Evolutionary conservation across 208 protist species (phyloP).

Genomic region (Willaertia magna): DNA sequence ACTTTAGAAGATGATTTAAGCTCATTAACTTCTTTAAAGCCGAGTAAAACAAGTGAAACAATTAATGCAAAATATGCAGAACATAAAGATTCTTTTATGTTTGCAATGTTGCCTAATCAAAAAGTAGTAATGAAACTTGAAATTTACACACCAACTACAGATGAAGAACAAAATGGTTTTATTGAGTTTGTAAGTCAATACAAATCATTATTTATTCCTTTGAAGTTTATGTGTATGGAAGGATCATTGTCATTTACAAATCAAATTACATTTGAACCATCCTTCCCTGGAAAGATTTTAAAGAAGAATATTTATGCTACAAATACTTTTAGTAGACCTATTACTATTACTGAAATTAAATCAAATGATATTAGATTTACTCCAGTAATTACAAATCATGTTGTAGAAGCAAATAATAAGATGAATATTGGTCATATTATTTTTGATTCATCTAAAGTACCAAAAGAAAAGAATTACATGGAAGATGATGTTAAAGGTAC

Average conservation of each 20-base stretch:
- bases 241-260: neutral
- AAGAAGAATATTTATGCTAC: slow-evolving; percentile 4
- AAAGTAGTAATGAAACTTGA: neutral
- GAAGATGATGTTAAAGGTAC: neutral
- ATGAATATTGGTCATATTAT: neutral
- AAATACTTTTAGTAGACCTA: neutral
- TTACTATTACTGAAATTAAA: neutral
- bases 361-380: neutral
- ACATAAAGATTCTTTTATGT: neutral
- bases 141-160: neutral
- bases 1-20: neutral
- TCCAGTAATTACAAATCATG: neutral
- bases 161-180: neutral
- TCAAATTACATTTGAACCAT: neutral
- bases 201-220: neutral
- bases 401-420: neutral
- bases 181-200: neutral
- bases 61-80: neutral
- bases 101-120: neutral
- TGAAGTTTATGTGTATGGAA: neutral
- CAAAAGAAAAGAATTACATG: neutral
- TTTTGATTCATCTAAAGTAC: neutral
- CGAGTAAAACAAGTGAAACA: neutral
- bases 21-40: neutral
- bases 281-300: neutral